Percentiles rank a stretch among this genome's conserved stretches.
Evolutionary conservation across 345 rosid species (phyloP).

Genomic region (Lagerstroemia speciosa): DNA sequence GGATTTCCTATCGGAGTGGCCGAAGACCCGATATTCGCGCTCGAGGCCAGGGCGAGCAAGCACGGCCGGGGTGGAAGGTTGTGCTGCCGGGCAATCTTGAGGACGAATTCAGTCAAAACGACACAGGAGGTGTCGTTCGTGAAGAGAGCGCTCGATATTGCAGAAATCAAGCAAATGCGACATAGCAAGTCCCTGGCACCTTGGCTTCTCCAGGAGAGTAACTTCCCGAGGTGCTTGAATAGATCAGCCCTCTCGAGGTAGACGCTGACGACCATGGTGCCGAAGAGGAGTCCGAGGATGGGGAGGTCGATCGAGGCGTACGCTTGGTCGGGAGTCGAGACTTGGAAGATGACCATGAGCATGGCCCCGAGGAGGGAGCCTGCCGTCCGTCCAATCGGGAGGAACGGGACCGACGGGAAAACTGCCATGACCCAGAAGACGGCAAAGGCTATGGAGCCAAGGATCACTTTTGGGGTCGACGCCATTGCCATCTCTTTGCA

Average conservation of each 20-base stretch:
- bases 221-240: conserved; percentile 65
- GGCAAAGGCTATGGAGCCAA: too few species aligned
- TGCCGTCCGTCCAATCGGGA: conserved; percentile 86
- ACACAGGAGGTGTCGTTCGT: too few species aligned
- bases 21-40: conserved; percentile 82
- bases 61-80: conserved; percentile 76
- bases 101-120: too few species aligned
- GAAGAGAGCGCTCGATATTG: too few species aligned
- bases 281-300: too few species aligned
- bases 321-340: conserved; percentile 62
- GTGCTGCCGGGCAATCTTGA: too few species aligned
- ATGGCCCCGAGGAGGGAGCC: conserved; percentile 82
- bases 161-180: conserved; percentile 56
- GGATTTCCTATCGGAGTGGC: too few species aligned
- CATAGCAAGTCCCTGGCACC: conserved; percentile 69
- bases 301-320: conserved; percentile 79
- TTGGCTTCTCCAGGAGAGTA: conserved; percentile 59
- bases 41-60: conserved; percentile 73
- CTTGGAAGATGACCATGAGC: conserved; percentile 78
- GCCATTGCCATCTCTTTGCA: conserved; percentile 52
- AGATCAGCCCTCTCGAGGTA: too few species aligned
- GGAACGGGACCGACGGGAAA: conserved; percentile 66
- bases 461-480: conserved; percentile 35
- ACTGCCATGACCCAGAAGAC: too few species aligned
- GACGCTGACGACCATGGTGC: too few species aligned